Percentiles rank a stretch among this genome's conserved stretches.
Evolutionary conservation across 2,329 filamentous ascomycete genomes (phyloP).

Genomic region (Penicillium sp.): DNA sequence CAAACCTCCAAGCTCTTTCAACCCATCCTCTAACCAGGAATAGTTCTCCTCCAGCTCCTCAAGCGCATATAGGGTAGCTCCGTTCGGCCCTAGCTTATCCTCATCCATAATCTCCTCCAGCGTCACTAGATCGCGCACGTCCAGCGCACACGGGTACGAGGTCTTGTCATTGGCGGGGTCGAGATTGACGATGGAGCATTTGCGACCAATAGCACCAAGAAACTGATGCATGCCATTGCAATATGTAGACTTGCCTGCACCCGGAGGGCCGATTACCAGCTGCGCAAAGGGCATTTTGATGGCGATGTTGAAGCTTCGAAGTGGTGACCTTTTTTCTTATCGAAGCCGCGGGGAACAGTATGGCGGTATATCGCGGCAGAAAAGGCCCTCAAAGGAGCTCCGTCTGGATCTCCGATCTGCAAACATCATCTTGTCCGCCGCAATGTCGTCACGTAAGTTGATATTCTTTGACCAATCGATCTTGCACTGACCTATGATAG

Average conservation of each 20-base stretch:
- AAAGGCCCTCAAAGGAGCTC: slow-evolving; percentile 27
- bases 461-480: not conserved
- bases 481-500: slow-evolving; percentile 23
- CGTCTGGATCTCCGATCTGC: slow-evolving; percentile 19
- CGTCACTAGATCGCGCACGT: slow-evolving; percentile 82
- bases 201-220: slow-evolving; percentile 87
- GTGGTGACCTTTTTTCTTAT: slow-evolving; percentile 17
- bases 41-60: slow-evolving; percentile 93
- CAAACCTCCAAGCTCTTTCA: slow-evolving; percentile 66
- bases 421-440: slow-evolving; percentile 10
- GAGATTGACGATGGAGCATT: slow-evolving; percentile 92
- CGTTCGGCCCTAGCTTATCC: slow-evolving; percentile 86
- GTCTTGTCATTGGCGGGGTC: slow-evolving; percentile 95
- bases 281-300: slow-evolving; percentile 58
- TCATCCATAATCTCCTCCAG: slow-evolving; percentile 93
- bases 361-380: slow-evolving; percentile 32
- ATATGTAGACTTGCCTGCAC: slow-evolving; percentile 93
- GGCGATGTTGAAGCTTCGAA: not conserved
- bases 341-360: slow-evolving; percentile 25
- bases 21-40: slow-evolving; percentile 79
- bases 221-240: slow-evolving; percentile 99
- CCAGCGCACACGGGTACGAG: slow-evolving; percentile 80
- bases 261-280: slow-evolving; percentile 88
- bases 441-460: slow-evolving; percentile 44
- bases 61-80: slow-evolving; percentile 84